Percentiles rank a stretch among this genome's conserved stretches.
phyloP scores from a whole-genome alignment of 352 stramenopile genomes.

The Pythium angustatum region DNA sequence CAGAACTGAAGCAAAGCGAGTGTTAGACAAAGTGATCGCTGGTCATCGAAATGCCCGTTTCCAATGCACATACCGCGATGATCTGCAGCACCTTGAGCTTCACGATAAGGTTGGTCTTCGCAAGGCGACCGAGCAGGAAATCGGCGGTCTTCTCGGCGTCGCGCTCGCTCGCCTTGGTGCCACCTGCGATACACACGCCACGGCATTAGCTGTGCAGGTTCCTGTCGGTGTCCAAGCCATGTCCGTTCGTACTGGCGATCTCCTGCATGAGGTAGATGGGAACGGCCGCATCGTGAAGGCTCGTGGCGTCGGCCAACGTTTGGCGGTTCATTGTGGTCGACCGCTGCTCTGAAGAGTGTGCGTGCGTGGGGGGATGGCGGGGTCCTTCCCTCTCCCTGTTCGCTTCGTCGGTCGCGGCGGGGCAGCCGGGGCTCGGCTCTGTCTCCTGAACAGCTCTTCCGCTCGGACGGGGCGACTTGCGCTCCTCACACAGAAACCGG shows the following conservation, averaged over 20 bases:
- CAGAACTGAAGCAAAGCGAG: conserved; percentile 53
- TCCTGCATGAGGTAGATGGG: conserved; percentile 86
- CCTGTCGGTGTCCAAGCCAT: neutral
- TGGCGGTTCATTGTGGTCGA: conserved; percentile 73
- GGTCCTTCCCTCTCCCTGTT: conserved; percentile 7
- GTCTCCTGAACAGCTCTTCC: conserved; percentile 30
- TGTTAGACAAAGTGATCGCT: conserved; percentile 3
- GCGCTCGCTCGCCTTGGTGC: conserved; percentile 58
- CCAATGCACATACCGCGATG: conserved; percentile 69
- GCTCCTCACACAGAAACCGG: conserved; percentile 18
- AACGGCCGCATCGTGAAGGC: conserved; percentile 79
- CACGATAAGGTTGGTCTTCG: conserved; percentile 84
- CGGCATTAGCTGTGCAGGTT: neutral
- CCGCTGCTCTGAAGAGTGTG: neutral
- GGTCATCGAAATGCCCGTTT: too few species aligned
- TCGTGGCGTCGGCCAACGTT: conserved; percentile 78
- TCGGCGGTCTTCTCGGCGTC: conserved; percentile 81
- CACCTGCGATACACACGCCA: conserved; percentile 39
- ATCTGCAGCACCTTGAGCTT: conserved; percentile 87
- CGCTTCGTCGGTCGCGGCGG: conserved; percentile 18
- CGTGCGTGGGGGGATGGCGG: conserved; percentile 1
- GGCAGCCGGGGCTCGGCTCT: conserved; percentile 22
- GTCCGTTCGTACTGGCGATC: conserved; percentile 55
- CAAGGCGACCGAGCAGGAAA: conserved; percentile 69
- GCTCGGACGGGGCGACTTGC: conserved; percentile 22